Base-by-base conservation (phyloP, 768 basidiomycete species). In the Russula emetica region DNA sequence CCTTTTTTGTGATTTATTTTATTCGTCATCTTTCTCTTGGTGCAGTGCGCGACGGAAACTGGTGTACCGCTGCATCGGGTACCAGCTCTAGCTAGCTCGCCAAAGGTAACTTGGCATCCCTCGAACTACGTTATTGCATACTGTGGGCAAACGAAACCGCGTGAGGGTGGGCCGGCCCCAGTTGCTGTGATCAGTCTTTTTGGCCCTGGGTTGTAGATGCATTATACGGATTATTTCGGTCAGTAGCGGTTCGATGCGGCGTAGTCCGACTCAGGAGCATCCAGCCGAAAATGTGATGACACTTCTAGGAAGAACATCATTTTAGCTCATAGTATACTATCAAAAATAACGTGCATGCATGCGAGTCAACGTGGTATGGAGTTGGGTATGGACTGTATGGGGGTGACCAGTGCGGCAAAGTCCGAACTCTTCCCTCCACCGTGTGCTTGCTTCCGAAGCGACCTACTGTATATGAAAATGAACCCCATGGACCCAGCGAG, bases 51-150 rank as follows among this genome's bases (percentile, higher is more conserved):
- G 5, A 87, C 86, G 3, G 90, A 92, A 72, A 92, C 88, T 0
- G 85, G 85, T 18, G 73, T 81, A 53, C 86, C 88, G 2, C 70
- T 92, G 28, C 88, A 92, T 72, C 86, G 90, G n/a, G 83, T 92
- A 16, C 83, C 87, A 1, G 81, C 88, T 3, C 77, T 87, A 7
- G 86, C 84, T 5, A 79, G 88, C 1, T 83, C 88, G n/a, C 84
- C 86, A 5, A 85, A 87, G 1, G 90, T 92, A 3, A 76, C 84
- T 2, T 92, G 90, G 90, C 90, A 92, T 73, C 90, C 90, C 5
- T 88, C 86, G 7, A 88, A 85, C 74, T 85, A 89, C 68, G 82
- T 85, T n/a, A 82, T 90, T 58, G 90, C 90, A 3, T 92, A 90
- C 68, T 91, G 88, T 70, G 90, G 89, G 3, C 88, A 90, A 69